phyloP scores from a whole-genome alignment of 83 land plant genomes.

The Picea abies region DNA sequence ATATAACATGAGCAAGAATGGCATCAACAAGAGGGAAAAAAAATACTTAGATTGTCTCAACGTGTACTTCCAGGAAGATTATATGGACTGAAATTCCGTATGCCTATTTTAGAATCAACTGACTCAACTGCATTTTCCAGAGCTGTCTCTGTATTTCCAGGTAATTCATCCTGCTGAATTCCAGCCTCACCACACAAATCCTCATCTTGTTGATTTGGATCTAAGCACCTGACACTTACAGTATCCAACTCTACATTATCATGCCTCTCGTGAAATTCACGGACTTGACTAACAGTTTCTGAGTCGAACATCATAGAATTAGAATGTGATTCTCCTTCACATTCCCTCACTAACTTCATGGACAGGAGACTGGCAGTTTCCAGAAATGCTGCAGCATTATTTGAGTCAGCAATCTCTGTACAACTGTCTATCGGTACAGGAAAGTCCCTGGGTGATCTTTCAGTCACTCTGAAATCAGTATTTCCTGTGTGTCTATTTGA shows the following conservation, averaged over 20 bases:
- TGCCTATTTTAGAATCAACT: constrained; percentile 16
- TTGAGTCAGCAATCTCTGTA: background rate
- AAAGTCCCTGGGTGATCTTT: background rate
- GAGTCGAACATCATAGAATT: background rate
- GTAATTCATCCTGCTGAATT: constrained; percentile 12
- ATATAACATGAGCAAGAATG: background rate
- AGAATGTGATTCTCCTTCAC: constrained; percentile 9
- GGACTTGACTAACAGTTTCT: background rate
- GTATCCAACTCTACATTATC: background rate
- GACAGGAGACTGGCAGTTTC: background rate
- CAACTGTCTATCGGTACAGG: background rate
- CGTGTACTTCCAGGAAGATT: constrained; percentile 19
- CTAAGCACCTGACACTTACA: background rate
- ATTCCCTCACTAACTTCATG: constrained; percentile 2
- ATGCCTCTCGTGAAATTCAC: background rate
- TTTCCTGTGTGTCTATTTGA: background rate
- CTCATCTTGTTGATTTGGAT: constrained; percentile 6
- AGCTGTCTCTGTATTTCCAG: constrained; percentile 6
- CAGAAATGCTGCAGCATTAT: background rate
- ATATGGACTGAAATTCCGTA: constrained; percentile 19
- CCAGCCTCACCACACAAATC: constrained; percentile 1
- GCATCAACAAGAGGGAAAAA: background rate
- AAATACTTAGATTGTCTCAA: constrained; percentile 18
- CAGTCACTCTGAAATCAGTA: background rate
- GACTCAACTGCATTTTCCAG: constrained; percentile 14